Conservation (phyloP, 257 asterid genomes). For the Plantago elongata region DNA sequence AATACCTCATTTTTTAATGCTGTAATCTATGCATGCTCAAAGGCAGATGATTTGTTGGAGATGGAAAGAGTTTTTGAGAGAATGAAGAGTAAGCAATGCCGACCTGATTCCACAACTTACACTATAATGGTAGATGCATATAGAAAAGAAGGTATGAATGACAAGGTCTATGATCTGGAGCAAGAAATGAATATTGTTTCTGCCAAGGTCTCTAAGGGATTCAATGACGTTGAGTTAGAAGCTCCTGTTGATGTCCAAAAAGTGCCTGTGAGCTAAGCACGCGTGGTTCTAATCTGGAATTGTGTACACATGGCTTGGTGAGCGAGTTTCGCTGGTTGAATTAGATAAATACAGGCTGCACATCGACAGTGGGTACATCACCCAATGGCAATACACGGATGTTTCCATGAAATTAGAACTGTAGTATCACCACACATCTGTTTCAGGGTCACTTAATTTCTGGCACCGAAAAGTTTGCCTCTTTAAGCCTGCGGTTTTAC, state of each 20-base stretch:
- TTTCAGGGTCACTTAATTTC: background rate
- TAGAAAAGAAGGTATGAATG: slow-evolving; percentile 77
- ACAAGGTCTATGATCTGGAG: slow-evolving; percentile 69
- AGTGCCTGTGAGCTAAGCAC: slow-evolving; percentile 15
- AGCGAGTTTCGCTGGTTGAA: background rate
- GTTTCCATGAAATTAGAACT: background rate
- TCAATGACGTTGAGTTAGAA: slow-evolving; percentile 24
- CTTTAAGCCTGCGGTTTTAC: background rate
- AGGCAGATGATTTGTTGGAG: slow-evolving; percentile 81
- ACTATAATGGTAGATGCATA: slow-evolving; percentile 73
- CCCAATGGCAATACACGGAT: background rate
- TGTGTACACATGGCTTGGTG: background rate
- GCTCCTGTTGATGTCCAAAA: slow-evolving; percentile 12
- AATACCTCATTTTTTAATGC: slow-evolving; percentile 77
- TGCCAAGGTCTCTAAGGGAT: slow-evolving; percentile 21
- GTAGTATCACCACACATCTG: background rate
- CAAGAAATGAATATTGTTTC: slow-evolving; percentile 39
- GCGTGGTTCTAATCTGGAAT: slow-evolving; percentile 7
- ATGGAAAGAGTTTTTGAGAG: slow-evolving; percentile 85
- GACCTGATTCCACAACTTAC: slow-evolving; percentile 66
- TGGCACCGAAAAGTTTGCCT: background rate
- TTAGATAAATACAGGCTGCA: slow-evolving; percentile 6
- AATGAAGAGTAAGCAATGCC: slow-evolving; percentile 69
- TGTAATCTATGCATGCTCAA: slow-evolving; percentile 73
- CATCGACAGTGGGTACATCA: background rate